phyloP scores from a whole-genome alignment of 805 yeast species.

The Candida andamanensis region DNA sequence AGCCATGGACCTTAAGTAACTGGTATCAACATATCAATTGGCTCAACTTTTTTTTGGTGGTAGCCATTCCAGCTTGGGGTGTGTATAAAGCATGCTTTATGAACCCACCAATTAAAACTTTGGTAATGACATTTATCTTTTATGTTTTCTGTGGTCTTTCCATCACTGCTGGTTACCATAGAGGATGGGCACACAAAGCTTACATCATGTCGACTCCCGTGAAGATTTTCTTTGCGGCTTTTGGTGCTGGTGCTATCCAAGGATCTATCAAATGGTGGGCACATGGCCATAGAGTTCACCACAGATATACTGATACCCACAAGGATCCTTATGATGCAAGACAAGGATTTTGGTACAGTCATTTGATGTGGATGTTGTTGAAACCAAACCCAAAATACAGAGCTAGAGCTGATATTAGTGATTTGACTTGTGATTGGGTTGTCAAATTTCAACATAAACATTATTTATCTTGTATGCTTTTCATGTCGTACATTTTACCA shows the following conservation, averaged over 20 bases:
- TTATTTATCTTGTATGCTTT: constrained; percentile 55
- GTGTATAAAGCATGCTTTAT: constrained; percentile 38
- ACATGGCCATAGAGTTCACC: constrained; percentile 80
- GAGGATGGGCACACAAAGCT: constrained; percentile 74
- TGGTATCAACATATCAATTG: constrained; percentile 77
- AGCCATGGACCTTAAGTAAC: constrained; percentile 69
- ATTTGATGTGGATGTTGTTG: constrained; percentile 80
- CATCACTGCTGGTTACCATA: constrained; percentile 81
- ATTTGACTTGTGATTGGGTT: constrained; percentile 70
- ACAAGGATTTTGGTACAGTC: constrained; percentile 78
- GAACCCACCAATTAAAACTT: constrained; percentile 49
- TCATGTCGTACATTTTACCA: constrained; percentile 64
- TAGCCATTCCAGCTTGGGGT: constrained; percentile 56
- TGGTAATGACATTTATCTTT: constrained; percentile 47
- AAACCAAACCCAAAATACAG: constrained; percentile 78
- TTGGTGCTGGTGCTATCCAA: constrained; percentile 79
- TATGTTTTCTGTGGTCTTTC: constrained; percentile 65
- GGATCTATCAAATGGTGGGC: constrained; percentile 91
- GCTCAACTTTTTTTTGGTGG: constrained; percentile 65
- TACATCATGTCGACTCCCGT: constrained; percentile 60
- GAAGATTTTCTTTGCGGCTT: constrained; percentile 61
- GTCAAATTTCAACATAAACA: constrained; percentile 81
- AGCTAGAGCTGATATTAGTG: constrained; percentile 79
- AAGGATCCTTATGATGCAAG: constrained; percentile 88
- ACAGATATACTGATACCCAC: constrained; percentile 76